phyloP scores from a whole-genome alignment of 2,329 filamentous ascomycete species.

The Basipetospora chlamydospora region DNA sequence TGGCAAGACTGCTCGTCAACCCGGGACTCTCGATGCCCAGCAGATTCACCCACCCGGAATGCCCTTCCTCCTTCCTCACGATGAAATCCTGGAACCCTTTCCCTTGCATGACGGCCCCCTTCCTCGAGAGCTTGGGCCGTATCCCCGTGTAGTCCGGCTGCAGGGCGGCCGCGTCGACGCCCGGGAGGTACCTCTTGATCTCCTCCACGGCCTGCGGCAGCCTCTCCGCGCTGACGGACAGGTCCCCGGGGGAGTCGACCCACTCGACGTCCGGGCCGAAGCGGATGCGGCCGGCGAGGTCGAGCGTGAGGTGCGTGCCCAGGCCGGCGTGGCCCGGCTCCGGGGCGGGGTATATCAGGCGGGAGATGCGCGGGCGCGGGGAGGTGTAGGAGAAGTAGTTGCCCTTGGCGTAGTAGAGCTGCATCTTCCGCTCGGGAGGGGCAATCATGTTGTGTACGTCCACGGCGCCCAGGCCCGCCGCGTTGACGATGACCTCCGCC shows the following conservation, averaged over 20 bases:
- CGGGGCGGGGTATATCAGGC: constrained; percentile 79
- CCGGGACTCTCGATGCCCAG: constrained; percentile 90
- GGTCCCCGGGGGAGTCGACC: constrained; percentile 57
- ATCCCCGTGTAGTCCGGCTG: constrained; percentile 82
- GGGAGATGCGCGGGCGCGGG: constrained; percentile 46
- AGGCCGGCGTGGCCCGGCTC: constrained; percentile 69
- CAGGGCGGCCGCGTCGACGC: constrained; percentile 50
- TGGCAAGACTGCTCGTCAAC: constrained; percentile 72
- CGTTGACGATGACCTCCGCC: constrained; percentile 66
- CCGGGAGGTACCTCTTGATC: constrained; percentile 68
- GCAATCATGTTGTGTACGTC: constrained; percentile 71
- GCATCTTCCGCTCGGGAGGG: constrained; percentile 36
- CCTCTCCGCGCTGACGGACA: constrained; percentile 50
- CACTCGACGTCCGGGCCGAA: constrained; percentile 96
- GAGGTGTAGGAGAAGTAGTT: constrained; percentile 80
- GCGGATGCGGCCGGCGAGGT: constrained; percentile 67
- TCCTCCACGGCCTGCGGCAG: constrained; percentile 54
- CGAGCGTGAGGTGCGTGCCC: constrained; percentile 86
- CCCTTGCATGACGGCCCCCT: constrained; percentile 44
- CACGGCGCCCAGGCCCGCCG: constrained; percentile 68
- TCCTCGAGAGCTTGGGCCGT: constrained; percentile 60
- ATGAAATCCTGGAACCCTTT: constrained; percentile 74
- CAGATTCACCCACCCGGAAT: constrained; percentile 72
- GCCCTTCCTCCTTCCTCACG: constrained; percentile 63
- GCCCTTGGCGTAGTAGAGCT: constrained; percentile 77